Evolutionary conservation across 2,329 filamentous ascomycete genomes (phyloP).

Genomic region (Cladophialophora carrionii): DNA sequence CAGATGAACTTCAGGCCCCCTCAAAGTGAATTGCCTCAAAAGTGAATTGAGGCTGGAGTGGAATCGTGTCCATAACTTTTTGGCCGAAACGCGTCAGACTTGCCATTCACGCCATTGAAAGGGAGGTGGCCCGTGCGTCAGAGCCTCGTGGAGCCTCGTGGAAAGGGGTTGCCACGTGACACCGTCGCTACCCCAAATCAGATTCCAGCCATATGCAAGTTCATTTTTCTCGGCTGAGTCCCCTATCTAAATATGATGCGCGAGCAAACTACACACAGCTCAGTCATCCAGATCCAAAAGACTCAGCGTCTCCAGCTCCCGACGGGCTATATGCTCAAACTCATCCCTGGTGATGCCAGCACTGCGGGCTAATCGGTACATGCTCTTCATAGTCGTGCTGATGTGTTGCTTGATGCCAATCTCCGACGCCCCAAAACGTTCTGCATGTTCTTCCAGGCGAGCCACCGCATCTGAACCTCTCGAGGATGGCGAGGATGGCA

Average conservation of each 20-base stretch:
- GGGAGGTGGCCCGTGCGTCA: conserved; percentile 8
- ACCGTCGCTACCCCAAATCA: too few species aligned
- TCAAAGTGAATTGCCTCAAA: not conserved
- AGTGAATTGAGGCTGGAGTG: conserved; percentile 1
- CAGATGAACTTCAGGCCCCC: conserved; percentile 1
- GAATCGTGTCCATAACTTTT: conserved; percentile 13
- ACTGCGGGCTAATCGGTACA: conserved; percentile 63
- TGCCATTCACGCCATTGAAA: not conserved
- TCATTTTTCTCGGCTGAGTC: not conserved
- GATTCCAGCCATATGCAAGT: too few species aligned
- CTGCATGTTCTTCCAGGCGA: conserved; percentile 58
- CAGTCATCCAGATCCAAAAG: conserved; percentile 53
- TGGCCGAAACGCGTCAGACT: not conserved
- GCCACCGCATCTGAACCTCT: conserved; percentile 56
- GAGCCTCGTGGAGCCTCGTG: not conserved
- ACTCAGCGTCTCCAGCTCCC: conserved; percentile 62
- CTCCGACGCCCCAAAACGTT: conserved; percentile 58
- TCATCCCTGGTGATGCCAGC: conserved; percentile 62
- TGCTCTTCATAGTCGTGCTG: conserved; percentile 64
- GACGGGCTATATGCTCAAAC: conserved; percentile 62
- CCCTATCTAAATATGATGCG: not conserved
- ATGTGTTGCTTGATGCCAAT: conserved; percentile 67
- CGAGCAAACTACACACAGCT: not conserved
- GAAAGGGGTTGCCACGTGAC: not conserved
- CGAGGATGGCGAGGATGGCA: conserved; percentile 49